Conservation (phyloP, 352 stramenopile species). For the Phytophthora pisi region DNA sequence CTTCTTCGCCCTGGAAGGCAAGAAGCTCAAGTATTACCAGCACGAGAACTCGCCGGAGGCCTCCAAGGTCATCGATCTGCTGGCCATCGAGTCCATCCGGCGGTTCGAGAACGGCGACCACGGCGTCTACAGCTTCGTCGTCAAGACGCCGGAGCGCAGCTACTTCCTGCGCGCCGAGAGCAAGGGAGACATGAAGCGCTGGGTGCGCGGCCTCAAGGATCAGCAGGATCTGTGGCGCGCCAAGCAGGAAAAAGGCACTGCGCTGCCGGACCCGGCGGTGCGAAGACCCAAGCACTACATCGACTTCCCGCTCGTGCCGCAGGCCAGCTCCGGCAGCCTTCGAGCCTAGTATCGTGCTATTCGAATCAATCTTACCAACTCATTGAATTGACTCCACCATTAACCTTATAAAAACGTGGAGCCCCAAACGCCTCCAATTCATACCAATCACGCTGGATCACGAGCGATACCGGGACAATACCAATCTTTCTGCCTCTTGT, state of each 20-base stretch:
- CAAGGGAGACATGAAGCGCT: slow-evolving; percentile 90
- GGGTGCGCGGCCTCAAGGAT: slow-evolving; percentile 80
- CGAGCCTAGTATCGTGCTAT: slow-evolving; percentile 36
- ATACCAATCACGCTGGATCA: slow-evolving; percentile 12
- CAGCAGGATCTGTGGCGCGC: slow-evolving; percentile 85
- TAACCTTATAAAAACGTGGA: slow-evolving; percentile 33
- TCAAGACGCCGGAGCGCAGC: slow-evolving; percentile 76
- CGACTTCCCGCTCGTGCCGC: slow-evolving; percentile 55
- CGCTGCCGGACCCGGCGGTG: slow-evolving; percentile 33
- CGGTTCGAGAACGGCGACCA: slow-evolving; percentile 86
- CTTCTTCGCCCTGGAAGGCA: slow-evolving; percentile 80
- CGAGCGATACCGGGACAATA: slow-evolving; percentile 2
- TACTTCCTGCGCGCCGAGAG: slow-evolving; percentile 83
- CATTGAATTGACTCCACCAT: slow-evolving; percentile 17
- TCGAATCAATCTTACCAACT: slow-evolving; percentile 10
- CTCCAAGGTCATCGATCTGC: slow-evolving; percentile 76
- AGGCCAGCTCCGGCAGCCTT: slow-evolving; percentile 48
- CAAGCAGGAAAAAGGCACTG: slow-evolving; percentile 44
- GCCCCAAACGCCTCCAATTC: slow-evolving; percentile 18
- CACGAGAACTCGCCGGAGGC: slow-evolving; percentile 60
- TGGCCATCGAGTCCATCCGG: slow-evolving; percentile 78
- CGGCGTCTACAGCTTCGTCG: slow-evolving; percentile 78
- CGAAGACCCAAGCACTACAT: slow-evolving; percentile 82
- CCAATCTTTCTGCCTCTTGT: slow-evolving; percentile 8
- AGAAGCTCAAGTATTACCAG: slow-evolving; percentile 82